A percentile compares a stretch with the other conserved stretches of the same genome.
These are phyloP conservation scores for Triadica sebifera DNA, from an alignment of 345 rosid genomes.

Conservation along the genomic window DNA sequence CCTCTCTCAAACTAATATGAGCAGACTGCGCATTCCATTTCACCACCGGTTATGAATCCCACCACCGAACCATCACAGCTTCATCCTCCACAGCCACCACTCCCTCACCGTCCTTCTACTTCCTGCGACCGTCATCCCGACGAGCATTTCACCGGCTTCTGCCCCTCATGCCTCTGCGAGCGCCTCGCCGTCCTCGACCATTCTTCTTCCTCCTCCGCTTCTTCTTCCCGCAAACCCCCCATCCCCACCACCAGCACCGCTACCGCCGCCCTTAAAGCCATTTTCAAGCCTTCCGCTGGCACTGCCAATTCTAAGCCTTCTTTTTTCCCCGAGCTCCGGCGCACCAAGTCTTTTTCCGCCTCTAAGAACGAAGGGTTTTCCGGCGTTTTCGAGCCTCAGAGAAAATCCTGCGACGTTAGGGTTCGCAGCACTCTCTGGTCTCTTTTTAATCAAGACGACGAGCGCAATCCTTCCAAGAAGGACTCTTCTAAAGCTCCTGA, in stretches of 20 bases:
- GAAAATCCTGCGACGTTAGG: constrained; percentile 94
- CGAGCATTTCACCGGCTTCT: constrained; percentile 84
- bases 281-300: constrained; percentile 39
- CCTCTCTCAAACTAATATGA: constrained; percentile 43
- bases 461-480: constrained; percentile 36
- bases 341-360: constrained; percentile 89
- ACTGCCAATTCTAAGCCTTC: constrained; percentile 21
- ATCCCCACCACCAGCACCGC: constrained; percentile 35
- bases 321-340: constrained; percentile 79
- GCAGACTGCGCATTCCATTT: constrained; percentile 44
- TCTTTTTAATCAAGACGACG: constrained; percentile 68
- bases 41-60: constrained; percentile 85
- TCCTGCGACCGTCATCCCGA: constrained; percentile 90
- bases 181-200: constrained; percentile 82
- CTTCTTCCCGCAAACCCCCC: constrained; percentile 61
- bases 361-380: constrained; percentile 85
- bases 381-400: constrained; percentile 90
- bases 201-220: constrained; percentile 30
- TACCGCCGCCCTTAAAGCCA: constrained; percentile 60
- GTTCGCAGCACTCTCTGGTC: constrained; percentile 79
- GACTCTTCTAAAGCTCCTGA: constrained; percentile 23
- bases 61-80: constrained; percentile 56
- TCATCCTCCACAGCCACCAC: constrained; percentile 72
- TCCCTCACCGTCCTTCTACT: constrained; percentile 78
- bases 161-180: constrained; percentile 96